Conservation (phyloP, 75 land plant genomes). For the Isoetes taiwanensis region DNA sequence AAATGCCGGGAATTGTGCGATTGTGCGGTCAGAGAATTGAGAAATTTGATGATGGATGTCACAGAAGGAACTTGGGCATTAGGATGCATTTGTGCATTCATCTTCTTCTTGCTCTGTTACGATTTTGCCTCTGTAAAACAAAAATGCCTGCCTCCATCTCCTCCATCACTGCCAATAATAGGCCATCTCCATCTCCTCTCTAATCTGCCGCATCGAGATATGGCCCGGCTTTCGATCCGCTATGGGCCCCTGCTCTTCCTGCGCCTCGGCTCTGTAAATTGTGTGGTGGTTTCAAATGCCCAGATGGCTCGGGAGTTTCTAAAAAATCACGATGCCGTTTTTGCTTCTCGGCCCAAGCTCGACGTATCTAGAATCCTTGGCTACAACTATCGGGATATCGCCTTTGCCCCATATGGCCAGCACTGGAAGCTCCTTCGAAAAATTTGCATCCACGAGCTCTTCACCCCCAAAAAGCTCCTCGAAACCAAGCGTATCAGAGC, state of each 20-base stretch:
- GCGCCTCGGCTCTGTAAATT: conserved; percentile 14
- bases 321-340: conserved; percentile 30
- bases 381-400: conserved; percentile 28
- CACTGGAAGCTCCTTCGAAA: conserved; percentile 36
- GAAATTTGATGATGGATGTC: too few relatives aligned
- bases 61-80: too few relatives aligned
- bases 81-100: too few relatives aligned
- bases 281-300: conserved; percentile 33
- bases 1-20: too few relatives aligned
- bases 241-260: conserved; percentile 23
- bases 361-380: conserved; percentile 18
- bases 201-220: conserved; percentile 14
- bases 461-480: conserved; percentile 33
- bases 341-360: conserved; percentile 28
- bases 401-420: conserved; percentile 31
- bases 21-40: too few relatives aligned
- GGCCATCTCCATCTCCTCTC: too few relatives aligned
- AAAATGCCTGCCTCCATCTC: too few relatives aligned
- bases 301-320: conserved; percentile 29
- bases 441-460: conserved; percentile 37
- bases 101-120: too few relatives aligned
- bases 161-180: too few relatives aligned
- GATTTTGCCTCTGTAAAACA: too few relatives aligned
- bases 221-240: conserved; percentile 3
- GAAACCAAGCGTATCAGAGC: conserved; percentile 16